Percentiles rank a stretch among this genome's conserved stretches.
Evolutionary conservation across 345 rosid genomes (phyloP).

Genomic region (Gossypium raimondii): DNA sequence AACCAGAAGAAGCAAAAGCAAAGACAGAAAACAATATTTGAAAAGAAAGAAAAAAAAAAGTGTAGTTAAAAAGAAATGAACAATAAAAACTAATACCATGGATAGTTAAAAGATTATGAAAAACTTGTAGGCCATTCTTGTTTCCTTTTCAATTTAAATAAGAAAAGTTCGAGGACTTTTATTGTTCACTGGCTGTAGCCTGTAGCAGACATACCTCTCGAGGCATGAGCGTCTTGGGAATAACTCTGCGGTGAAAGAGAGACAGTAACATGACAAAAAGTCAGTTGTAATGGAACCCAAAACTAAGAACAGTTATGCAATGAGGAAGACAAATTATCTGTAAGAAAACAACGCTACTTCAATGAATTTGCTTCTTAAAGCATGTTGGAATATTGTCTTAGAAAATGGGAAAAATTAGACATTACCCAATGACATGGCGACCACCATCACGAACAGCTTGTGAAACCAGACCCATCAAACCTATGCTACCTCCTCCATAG

Average conservation of each 20-base stretch:
- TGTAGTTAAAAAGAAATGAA: constrained; percentile 21
- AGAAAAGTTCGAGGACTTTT: constrained; percentile 33
- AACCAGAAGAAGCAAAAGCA: constrained; percentile 8
- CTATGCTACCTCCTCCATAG: constrained; percentile 99
- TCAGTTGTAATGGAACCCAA: constrained; percentile 29
- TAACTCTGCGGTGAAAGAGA: constrained; percentile 60
- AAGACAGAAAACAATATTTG: constrained; percentile 27
- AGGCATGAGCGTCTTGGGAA: constrained; percentile 99
- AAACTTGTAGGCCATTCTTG: constrained; percentile 14
- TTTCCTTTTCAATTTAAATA: constrained; percentile 11
- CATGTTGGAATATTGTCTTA: constrained; percentile 1
- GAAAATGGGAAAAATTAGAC: neutral
- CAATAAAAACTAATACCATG: constrained; percentile 21
- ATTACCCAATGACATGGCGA: constrained; percentile 98
- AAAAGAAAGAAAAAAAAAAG: constrained; percentile 21
- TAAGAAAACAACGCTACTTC: constrained; percentile 20
- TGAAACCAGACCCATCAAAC: constrained; percentile 97
- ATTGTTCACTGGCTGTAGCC: constrained; percentile 27
- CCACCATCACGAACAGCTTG: constrained; percentile 99
- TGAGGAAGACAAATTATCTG: constrained; percentile 9
- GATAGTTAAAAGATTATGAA: neutral
- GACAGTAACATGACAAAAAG: constrained; percentile 73
- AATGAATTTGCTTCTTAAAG: constrained; percentile 25
- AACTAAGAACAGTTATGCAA: constrained; percentile 15
- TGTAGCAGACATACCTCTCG: constrained; percentile 95